A percentile compares a stretch with the other conserved stretches of the same genome.
Evolutionary conservation across 345 rosid species (phyloP).

Genomic region (Laguncularia racemosa): DNA sequence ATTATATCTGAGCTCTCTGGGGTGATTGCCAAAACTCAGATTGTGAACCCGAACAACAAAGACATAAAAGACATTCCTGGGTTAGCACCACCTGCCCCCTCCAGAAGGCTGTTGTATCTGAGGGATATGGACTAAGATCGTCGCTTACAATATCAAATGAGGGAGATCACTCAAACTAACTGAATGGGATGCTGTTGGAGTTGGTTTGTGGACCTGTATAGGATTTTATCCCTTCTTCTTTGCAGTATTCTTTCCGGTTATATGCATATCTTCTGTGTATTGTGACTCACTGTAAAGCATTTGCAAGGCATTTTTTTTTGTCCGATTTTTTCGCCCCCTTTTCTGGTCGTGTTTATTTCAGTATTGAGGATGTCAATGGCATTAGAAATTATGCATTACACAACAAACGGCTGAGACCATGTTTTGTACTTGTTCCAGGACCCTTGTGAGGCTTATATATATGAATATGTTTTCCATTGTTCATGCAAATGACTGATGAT

Average conservation of each 20-base stretch:
- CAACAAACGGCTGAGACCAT: not conserved
- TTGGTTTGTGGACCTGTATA: slow-evolving; percentile 14
- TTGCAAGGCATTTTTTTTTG: slow-evolving; percentile 13
- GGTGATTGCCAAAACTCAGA: slow-evolving; percentile 28
- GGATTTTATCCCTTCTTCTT: not conserved
- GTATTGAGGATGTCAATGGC: not conserved
- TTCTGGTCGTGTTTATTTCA: not conserved
- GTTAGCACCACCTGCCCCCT: slow-evolving; percentile 92
- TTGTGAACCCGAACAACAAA: slow-evolving; percentile 87
- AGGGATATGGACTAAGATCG: slow-evolving; percentile 23
- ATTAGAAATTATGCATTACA: slow-evolving; percentile 5
- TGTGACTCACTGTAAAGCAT: slow-evolving; percentile 30
- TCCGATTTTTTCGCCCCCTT: not conserved
- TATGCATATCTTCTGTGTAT: slow-evolving; percentile 31
- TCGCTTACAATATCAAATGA: slow-evolving; percentile 16
- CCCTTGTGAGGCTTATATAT: too few relatives aligned
- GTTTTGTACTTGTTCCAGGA: too few relatives aligned
- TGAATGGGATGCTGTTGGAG: not conserved
- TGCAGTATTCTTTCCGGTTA: slow-evolving; percentile 10
- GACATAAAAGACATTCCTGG: slow-evolving; percentile 95
- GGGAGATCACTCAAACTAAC: not conserved
- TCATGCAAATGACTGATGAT: too few relatives aligned
- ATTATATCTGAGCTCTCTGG: not conserved
- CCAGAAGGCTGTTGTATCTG: slow-evolving; percentile 72
- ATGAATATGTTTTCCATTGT: too few relatives aligned